Conservation (phyloP, 148 eudicot genomes). For the Gaultheria prostrata region DNA sequence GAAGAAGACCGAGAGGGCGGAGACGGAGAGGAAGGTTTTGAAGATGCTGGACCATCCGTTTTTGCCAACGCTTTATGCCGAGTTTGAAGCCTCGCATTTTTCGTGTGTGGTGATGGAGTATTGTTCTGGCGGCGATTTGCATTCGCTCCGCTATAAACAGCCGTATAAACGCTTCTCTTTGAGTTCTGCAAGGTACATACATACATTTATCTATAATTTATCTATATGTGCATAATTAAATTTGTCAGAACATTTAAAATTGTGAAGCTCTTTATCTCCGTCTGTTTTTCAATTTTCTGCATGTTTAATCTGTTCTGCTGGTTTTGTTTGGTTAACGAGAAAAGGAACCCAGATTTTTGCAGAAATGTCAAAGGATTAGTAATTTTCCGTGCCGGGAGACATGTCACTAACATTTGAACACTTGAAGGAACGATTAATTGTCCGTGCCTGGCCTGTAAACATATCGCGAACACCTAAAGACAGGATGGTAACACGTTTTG, state of each 20-base stretch:
- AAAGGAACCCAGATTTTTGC: slow-evolving; percentile 22
- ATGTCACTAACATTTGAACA: too few relatives aligned
- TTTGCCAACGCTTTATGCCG: slow-evolving; percentile 69
- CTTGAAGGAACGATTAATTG: too few relatives aligned
- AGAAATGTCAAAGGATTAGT: not conserved
- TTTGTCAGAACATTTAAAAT: too few relatives aligned
- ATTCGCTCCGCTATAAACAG: slow-evolving; percentile 58
- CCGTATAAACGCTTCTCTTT: slow-evolving; percentile 63
- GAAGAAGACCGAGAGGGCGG: slow-evolving; percentile 65
- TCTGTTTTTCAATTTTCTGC: not conserved
- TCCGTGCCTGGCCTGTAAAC: too few relatives aligned
- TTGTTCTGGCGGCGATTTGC: slow-evolving; percentile 82
- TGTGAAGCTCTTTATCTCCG: not conserved
- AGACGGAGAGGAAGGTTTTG: slow-evolving; percentile 65
- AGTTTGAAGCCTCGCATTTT: slow-evolving; percentile 67
- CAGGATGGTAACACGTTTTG: too few relatives aligned
- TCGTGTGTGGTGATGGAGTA: slow-evolving; percentile 89
- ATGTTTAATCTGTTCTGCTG: not conserved
- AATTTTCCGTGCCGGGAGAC: too few relatives aligned
- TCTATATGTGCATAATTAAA: too few relatives aligned
- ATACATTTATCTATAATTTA: too few relatives aligned
- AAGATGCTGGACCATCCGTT: slow-evolving; percentile 75
- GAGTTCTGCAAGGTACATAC: slow-evolving; percentile 59
- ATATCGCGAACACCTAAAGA: too few relatives aligned
- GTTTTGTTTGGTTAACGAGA: slow-evolving; percentile 18